Conservation (phyloP, 2,329 filamentous ascomycete species). For the Cladosporium sphaerospermum region DNA sequence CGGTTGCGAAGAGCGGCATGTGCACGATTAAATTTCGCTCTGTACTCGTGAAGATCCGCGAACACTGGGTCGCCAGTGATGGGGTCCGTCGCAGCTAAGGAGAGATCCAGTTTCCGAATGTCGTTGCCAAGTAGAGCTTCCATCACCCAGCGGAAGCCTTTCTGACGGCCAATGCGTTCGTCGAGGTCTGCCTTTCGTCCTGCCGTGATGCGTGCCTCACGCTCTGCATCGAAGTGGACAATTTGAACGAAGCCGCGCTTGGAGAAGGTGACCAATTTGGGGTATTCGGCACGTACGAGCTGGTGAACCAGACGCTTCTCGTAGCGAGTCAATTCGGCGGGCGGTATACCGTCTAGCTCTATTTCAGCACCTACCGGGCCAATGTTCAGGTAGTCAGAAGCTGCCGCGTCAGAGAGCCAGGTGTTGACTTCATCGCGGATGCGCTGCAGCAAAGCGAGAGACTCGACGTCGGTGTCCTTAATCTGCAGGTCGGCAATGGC, state of each 20-base stretch:
- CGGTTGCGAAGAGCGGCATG: constrained; percentile 39
- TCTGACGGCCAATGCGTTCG: constrained; percentile 38
- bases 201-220: constrained; percentile 38
- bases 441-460: constrained; percentile 45
- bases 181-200: constrained; percentile 34
- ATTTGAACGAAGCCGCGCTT: constrained; percentile 40
- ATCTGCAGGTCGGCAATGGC: constrained; percentile 43
- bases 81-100: constrained; percentile 31
- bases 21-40: constrained; percentile 34
- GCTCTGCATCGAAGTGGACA: constrained; percentile 35
- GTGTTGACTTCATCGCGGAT: constrained; percentile 40
- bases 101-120: constrained; percentile 32
- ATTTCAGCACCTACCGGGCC: constrained; percentile 18
- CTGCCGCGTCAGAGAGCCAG: constrained; percentile 37
- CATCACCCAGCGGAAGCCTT: constrained; percentile 46
- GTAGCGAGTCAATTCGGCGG: constrained; percentile 46
- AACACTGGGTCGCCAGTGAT: constrained; percentile 31
- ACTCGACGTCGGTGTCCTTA: constrained; percentile 46
- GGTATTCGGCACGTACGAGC: constrained; percentile 57
- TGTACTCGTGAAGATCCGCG: constrained; percentile 31
- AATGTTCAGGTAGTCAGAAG: constrained; percentile 31
- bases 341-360: constrained; percentile 13
- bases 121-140: constrained; percentile 39
- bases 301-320: constrained; percentile 63
- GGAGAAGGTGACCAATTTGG: constrained; percentile 38